A percentile compares a stretch with the other conserved stretches of the same genome.
These are phyloP conservation scores for Tetrapisispora fleetii DNA, from an alignment of 805 yeast genomes.

Conservation along the genomic window DNA sequence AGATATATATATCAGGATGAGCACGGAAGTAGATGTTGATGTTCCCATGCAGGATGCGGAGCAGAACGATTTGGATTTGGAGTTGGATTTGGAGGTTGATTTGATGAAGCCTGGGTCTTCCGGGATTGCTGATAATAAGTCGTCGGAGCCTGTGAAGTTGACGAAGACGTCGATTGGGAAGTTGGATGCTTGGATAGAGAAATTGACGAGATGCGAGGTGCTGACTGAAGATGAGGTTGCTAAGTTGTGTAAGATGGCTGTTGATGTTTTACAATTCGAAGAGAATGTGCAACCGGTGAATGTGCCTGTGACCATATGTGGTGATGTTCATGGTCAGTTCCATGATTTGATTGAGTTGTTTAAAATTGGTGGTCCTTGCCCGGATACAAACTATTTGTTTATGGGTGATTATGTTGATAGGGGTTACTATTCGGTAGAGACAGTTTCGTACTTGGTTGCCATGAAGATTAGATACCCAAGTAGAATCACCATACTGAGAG, in stretches of 20 bases:
- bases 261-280: constrained; percentile 82
- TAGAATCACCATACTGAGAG: constrained; percentile 85
- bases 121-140: constrained; percentile 32
- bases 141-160: constrained; percentile 32
- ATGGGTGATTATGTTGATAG: constrained; percentile 87
- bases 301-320: constrained; percentile 95
- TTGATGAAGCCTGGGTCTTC: constrained; percentile 27
- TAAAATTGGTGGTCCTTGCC: constrained; percentile 90
- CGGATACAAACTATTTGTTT: constrained; percentile 80
- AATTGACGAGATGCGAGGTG: constrained; percentile 69
- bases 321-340: constrained; percentile 94
- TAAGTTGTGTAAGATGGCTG: constrained; percentile 78
- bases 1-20: constrained; percentile 1
- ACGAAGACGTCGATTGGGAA: constrained; percentile 46
- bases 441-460: constrained; percentile 78
- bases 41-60: constrained; percentile 5
- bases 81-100: constrained; percentile 10
- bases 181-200: constrained; percentile 82
- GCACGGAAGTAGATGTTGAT: constrained; percentile 3
- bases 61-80: constrained; percentile 5
- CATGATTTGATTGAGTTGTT: constrained; percentile 90
- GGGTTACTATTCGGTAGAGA: constrained; percentile 81
- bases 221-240: constrained; percentile 72
- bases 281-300: constrained; percentile 92
- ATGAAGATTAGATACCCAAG: constrained; percentile 88